Conservation (phyloP, 2,329 filamentous ascomycete genomes). For the Ceratocystis cacaofunesta region DNA sequence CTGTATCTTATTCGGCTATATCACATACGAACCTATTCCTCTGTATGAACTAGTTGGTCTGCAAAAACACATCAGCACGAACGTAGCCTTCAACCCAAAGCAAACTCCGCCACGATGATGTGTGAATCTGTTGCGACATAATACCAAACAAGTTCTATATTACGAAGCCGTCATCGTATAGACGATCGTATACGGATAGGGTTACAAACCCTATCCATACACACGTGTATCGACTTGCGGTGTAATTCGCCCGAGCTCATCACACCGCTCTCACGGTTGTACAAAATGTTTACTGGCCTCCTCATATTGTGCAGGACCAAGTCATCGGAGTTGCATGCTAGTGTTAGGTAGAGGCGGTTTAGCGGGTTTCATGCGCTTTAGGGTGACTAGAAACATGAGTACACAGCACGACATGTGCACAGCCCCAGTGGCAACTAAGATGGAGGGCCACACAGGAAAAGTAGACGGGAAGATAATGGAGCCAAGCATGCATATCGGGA, state of each 20-base stretch:
- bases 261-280: too few species aligned
- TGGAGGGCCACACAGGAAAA: neutral
- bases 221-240: too few species aligned
- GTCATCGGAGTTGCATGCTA: neutral
- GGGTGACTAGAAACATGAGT: neutral
- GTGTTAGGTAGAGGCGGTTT: neutral
- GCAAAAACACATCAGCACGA: neutral
- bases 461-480: neutral
- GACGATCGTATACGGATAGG: neutral
- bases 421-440: neutral
- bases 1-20: neutral
- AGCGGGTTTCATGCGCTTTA: neutral
- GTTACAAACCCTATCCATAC: neutral
- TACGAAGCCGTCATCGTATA: neutral
- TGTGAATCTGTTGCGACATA: neutral
- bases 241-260: too few species aligned
- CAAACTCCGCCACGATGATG: neutral
- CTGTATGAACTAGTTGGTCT: neutral
- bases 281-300: neutral
- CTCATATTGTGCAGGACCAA: neutral
- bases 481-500: neutral
- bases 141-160: neutral
- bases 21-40: neutral
- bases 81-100: neutral
- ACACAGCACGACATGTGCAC: neutral